These are phyloP conservation scores for Cryoendolithus antarcticus DNA, from an alignment of 2,329 filamentous ascomycete species.

Conservation along the genomic window DNA sequence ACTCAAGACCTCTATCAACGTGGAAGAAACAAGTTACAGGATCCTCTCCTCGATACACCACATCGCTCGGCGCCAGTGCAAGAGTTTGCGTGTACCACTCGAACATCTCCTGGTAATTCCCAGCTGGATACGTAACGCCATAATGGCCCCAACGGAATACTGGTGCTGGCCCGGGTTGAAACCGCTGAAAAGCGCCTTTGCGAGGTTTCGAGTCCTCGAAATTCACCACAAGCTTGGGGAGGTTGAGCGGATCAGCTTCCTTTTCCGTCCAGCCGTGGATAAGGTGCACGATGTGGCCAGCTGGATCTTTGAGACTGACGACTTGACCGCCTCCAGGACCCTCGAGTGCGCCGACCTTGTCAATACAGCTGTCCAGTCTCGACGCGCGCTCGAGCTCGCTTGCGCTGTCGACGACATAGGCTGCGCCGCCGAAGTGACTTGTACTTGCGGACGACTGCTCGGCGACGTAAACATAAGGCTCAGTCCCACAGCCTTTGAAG, in stretches of 20 bases:
- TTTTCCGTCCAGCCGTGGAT: slow-evolving; percentile 19
- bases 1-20: slow-evolving; percentile 37
- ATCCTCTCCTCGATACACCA: slow-evolving; percentile 25
- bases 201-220: slow-evolving; percentile 20
- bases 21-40: slow-evolving; percentile 40
- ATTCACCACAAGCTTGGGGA: slow-evolving; percentile 18
- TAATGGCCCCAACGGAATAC: slow-evolving; percentile 36
- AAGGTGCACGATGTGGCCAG: slow-evolving; percentile 23
- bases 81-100: slow-evolving; percentile 33
- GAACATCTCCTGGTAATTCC: slow-evolving; percentile 23
- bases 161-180: slow-evolving; percentile 31
- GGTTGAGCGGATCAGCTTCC: slow-evolving; percentile 3
- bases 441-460: slow-evolving; percentile 15
- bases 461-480: slow-evolving; percentile 28
- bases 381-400: slow-evolving; percentile 25
- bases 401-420: slow-evolving; percentile 26
- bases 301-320: slow-evolving; percentile 22
- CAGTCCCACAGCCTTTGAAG: slow-evolving; percentile 26
- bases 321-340: slow-evolving; percentile 22
- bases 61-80: slow-evolving; percentile 33
- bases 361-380: slow-evolving; percentile 6
- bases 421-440: slow-evolving; percentile 25
- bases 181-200: slow-evolving; percentile 19
- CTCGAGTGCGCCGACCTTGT: slow-evolving; percentile 15
- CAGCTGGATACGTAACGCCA: slow-evolving; percentile 25